phyloP scores from a whole-genome alignment of 345 rosid genomes.

The thale cress (Arabidopsis thaliana) region DNA sequence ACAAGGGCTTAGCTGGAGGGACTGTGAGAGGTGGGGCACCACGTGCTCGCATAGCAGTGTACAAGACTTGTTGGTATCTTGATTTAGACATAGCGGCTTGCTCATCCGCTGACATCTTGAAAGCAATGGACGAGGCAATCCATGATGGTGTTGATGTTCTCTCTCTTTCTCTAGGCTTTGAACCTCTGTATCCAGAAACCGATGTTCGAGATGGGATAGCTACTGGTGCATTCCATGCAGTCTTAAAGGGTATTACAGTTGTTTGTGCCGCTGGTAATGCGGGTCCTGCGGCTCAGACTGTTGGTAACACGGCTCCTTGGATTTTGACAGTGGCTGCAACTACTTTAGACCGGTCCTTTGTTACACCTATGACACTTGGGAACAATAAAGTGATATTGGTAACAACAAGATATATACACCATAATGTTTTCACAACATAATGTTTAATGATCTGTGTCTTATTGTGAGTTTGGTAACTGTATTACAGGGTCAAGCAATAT shows the following conservation, averaged over 20 bases:
- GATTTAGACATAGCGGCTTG: slow-evolving; percentile 4
- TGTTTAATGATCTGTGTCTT: neutral
- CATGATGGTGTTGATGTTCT: slow-evolving; percentile 60
- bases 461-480: neutral
- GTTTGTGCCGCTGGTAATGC: slow-evolving; percentile 46
- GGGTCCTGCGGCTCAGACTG: slow-evolving; percentile 50
- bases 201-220: slow-evolving; percentile 49
- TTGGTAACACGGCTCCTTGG: slow-evolving; percentile 57
- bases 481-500: slow-evolving; percentile 44
- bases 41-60: slow-evolving; percentile 53
- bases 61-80: slow-evolving; percentile 59
- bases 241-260: slow-evolving; percentile 49
- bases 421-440: neutral
- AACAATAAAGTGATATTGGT: slow-evolving; percentile 48
- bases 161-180: slow-evolving; percentile 52
- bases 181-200: slow-evolving; percentile 41
- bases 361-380: slow-evolving; percentile 46
- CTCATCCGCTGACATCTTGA: slow-evolving; percentile 53
- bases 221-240: slow-evolving; percentile 58
- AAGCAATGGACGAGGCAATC: slow-evolving; percentile 61
- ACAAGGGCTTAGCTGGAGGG: slow-evolving; percentile 56
- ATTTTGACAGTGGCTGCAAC: slow-evolving; percentile 57
- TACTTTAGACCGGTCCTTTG: slow-evolving; percentile 58
- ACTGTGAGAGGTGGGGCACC: slow-evolving; percentile 53
- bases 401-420: neutral